Base-by-base conservation (phyloP, 352 stramenopile genomes). In the Phytophthora vignae region DNA sequence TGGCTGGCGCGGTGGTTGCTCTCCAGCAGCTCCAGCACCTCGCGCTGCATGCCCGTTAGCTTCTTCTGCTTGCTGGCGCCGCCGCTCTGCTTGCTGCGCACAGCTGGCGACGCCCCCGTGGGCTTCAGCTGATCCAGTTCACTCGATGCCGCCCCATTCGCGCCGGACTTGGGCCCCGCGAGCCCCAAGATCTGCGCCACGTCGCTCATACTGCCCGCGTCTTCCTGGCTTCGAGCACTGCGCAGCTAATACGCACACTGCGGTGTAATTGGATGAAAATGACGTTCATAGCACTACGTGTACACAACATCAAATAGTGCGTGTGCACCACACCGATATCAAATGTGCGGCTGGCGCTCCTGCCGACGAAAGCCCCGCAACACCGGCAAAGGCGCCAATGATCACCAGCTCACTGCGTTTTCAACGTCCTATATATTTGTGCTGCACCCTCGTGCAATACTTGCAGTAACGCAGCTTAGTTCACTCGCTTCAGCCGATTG, bases 151-250 rank as follows among this genome's bases (percentile, higher is more conserved):
- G 67, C 19, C 38, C 73, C 74, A 76, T 70, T 78, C 27, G 55
- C 21, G 60, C 67, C 42, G 9, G 59, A 40, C 44, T 76, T 67
- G 2, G 68, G 27, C 56, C 74, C 71, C 40, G 74, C 73, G 25
- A 91, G 69, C 27, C 85, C 83, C 42, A 93, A 71, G 57, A 93
- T 93, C 73, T 93, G 83, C 60, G 85, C 83, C 2, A 93, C 82
- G 75, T 93, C 85, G 64, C 82, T 81, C 85, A 93, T 93, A 44
- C 31, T 68, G 27, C 27, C 22, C 10, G 14, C 33, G 10, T 29
- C 21, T 59, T 64, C 40, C 22, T 25, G 22, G 22, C 22, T 25
- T 25, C 22, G 22, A 25, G 8, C 8, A 15, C 27, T 36, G 19
- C n/a, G 21, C 17, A 33, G 21, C 29, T 40, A 52, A 27, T 31